A percentile compares a stretch with the other conserved stretches of the same genome.
phyloP scores from a whole-genome alignment of 805 yeast genomes.

The Schizosaccharomyces osmophilus region DNA sequence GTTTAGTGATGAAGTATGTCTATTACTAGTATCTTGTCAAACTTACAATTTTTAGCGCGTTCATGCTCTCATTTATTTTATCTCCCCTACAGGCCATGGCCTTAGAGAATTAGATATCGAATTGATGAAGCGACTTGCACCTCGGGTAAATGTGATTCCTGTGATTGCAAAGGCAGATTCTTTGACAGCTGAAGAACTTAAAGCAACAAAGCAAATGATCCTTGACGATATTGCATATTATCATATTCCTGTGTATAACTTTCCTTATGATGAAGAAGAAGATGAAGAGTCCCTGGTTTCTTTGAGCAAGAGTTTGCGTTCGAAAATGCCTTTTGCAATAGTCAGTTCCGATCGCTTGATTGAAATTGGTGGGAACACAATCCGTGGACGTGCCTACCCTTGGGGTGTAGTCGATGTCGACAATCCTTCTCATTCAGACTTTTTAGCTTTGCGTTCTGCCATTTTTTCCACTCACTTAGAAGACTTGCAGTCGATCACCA shows the following conservation, averaged over 20 bases:
- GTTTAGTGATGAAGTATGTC: constrained; percentile 28
- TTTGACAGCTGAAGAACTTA: constrained; percentile 40
- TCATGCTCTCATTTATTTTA: constrained; percentile 55
- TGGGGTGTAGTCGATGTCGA: constrained; percentile 94
- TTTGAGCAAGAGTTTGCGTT: constrained; percentile 18
- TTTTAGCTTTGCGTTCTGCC: constrained; percentile 36
- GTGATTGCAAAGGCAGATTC: constrained; percentile 63
- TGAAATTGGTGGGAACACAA: constrained; percentile 7
- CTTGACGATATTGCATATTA: constrained; percentile 31
- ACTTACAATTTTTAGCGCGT: constrained; percentile 25
- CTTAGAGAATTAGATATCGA: constrained; percentile 47
- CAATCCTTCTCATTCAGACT: constrained; percentile 61
- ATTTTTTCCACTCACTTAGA: background rate
- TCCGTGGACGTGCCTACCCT: constrained; percentile 78
- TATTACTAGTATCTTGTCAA: too few species aligned
- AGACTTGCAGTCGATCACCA: background rate
- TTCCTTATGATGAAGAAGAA: constrained; percentile 40
- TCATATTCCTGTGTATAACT: constrained; percentile 45
- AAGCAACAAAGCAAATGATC: constrained; percentile 27
- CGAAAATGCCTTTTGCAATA: constrained; percentile 37
- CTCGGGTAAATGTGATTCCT: constrained; percentile 62
- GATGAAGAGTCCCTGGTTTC: constrained; percentile 18
- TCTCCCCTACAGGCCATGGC: constrained; percentile 34
- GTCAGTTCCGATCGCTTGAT: constrained; percentile 25
- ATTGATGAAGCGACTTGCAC: constrained; percentile 43